phyloP scores from a whole-genome alignment of 805 yeast genomes.

The Hanseniaspora clermontiae region DNA sequence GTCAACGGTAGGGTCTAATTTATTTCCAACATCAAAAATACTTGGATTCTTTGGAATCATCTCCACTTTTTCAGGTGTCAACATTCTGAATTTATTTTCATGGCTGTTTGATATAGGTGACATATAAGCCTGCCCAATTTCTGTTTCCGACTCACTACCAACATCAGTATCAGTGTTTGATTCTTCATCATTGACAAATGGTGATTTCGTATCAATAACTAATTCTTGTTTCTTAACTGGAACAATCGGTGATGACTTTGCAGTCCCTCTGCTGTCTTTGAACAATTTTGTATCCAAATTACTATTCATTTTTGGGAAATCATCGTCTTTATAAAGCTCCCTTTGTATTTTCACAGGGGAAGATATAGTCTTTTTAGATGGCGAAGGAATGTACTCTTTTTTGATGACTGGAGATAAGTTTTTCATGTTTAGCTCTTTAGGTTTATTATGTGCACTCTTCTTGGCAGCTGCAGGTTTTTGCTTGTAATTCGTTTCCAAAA shows the following conservation, averaged over 20 bases:
- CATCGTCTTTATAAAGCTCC: conserved; percentile 1
- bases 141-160: background rate
- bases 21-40: background rate
- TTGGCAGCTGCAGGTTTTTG: background rate
- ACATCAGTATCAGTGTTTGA: background rate
- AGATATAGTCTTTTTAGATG: conserved; percentile 4
- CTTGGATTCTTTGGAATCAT: background rate
- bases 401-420: background rate
- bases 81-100: background rate
- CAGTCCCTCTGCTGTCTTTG: background rate
- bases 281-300: conserved; percentile 6
- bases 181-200: background rate
- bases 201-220: background rate
- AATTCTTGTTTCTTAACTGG: background rate
- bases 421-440: background rate
- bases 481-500: background rate
- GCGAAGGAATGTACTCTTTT: background rate
- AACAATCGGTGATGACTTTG: background rate
- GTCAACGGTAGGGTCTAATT: background rate
- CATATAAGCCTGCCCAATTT: conserved; percentile 2
- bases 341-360: conserved; percentile 12
- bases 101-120: background rate
- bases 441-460: background rate
- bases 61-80: background rate
- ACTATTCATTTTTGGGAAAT: conserved; percentile 9